These are phyloP conservation scores for Picea abies DNA, from an alignment of 83 land plant species.

Conservation along the genomic window DNA sequence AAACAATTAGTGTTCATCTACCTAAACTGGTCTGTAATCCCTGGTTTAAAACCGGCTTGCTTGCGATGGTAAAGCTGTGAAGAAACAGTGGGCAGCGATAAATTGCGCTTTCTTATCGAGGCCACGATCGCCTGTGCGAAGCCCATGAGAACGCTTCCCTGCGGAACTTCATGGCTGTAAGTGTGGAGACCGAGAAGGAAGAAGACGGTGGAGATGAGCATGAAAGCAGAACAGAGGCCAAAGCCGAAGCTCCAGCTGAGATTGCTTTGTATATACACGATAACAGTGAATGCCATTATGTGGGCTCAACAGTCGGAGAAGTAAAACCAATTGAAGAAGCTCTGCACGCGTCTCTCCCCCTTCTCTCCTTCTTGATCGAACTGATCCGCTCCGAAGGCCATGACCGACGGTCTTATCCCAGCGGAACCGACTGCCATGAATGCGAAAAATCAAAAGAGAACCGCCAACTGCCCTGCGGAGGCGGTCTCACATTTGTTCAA, in stretches of 20 bases:
- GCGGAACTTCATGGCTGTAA: conserved; percentile 50
- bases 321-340: conserved; percentile 80
- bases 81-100: conserved; percentile 22
- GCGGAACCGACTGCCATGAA: conserved; percentile 51
- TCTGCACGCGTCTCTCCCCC: conserved; percentile 31
- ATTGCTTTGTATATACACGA: conserved; percentile 73
- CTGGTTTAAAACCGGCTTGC: conserved; percentile 44
- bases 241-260: conserved; percentile 77
- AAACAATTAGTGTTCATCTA: conserved; percentile 15
- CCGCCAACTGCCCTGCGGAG: conserved; percentile 28
- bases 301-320: conserved; percentile 46
- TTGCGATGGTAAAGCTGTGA: conserved; percentile 28
- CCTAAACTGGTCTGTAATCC: conserved; percentile 51
- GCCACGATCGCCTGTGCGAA: conserved; percentile 61
- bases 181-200: conserved; percentile 53
- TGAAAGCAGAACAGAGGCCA: conserved; percentile 54
- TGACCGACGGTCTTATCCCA: conserved; percentile 63
- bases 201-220: conserved; percentile 51
- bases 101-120: conserved; percentile 46
- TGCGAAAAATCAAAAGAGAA: conserved; percentile 44
- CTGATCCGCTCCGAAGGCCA: conserved; percentile 76
- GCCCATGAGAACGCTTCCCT: conserved; percentile 71
- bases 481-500: conserved; percentile 4
- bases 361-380: conserved; percentile 43
- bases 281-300: conserved; percentile 54